Percentiles rank a stretch among this genome's conserved stretches.
These are phyloP conservation scores for Eucalyptus coolabah DNA, from an alignment of 345 rosid species.

Conservation along the genomic window DNA sequence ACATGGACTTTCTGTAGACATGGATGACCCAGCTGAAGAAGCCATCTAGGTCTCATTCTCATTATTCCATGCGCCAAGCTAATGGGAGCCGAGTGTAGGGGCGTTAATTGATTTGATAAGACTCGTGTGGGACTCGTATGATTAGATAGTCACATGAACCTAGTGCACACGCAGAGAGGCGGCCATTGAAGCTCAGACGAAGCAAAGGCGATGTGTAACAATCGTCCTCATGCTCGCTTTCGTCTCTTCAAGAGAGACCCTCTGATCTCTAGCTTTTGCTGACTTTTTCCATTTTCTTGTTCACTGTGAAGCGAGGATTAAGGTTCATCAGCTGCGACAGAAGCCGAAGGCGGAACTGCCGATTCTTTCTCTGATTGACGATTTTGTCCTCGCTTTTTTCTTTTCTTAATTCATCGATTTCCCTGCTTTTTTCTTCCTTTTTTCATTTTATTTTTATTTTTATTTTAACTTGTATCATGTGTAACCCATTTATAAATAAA, in stretches of 20 bases:
- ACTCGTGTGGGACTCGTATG: not conserved
- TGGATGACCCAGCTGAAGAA: not conserved
- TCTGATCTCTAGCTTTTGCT: not conserved
- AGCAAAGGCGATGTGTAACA: not conserved
- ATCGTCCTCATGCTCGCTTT: not conserved
- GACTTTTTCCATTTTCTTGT: not conserved
- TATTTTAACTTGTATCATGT: no score
- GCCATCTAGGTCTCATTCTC: not conserved
- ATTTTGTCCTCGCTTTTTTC: no score
- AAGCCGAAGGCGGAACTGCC: conserved; percentile 32
- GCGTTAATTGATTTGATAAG: not conserved
- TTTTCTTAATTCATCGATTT: no score
- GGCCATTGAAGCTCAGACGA: not conserved
- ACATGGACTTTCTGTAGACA: not conserved
- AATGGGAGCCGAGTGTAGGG: not conserved
- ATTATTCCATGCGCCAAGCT: not conserved
- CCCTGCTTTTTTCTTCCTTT: no score
- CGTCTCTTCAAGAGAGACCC: not conserved
- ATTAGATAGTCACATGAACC: not conserved
- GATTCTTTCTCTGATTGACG: no score
- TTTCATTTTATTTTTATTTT: no score
- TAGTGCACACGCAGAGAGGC: not conserved
- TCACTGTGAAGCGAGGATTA: not conserved
- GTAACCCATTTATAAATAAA: no score
- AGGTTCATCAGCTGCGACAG: conserved; percentile 51